Evolutionary conservation across 768 basidiomycete species (phyloP).

Genomic region (Leucosporidium yakuticum): DNA sequence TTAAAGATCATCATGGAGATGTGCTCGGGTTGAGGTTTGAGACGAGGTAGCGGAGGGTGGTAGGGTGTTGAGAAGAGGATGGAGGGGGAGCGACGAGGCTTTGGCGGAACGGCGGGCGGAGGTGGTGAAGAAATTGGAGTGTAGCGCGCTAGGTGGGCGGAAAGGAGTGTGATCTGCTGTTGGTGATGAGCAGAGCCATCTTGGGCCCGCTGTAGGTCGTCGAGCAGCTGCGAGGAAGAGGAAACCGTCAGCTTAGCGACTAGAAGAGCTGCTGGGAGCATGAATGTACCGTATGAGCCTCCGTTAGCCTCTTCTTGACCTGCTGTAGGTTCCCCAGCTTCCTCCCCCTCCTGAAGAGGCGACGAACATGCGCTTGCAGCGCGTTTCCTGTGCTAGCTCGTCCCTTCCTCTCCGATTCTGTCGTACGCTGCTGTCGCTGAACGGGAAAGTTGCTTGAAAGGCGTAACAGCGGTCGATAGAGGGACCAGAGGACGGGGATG

Average conservation of each 20-base stretch:
- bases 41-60: constrained; percentile 67
- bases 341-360: neutral
- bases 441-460: constrained; percentile 41
- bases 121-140: neutral
- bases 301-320: neutral
- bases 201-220: neutral
- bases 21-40: constrained; percentile 70
- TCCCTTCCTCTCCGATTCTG: no score
- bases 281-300: neutral
- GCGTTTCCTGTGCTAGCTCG: neutral
- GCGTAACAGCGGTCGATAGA: constrained; percentile 66
- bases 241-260: neutral
- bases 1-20: constrained; percentile 63
- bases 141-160: neutral
- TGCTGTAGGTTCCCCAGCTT: neutral
- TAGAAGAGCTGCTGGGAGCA: neutral
- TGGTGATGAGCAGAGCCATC: neutral
- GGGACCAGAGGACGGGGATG: constrained; percentile 65
- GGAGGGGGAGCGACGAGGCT: neutral
- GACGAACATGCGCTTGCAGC: neutral
- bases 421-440: neutral
- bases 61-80: constrained; percentile 59
- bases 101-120: neutral
- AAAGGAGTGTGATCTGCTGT: neutral
- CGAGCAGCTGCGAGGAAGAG: constrained; percentile 1